Percentiles rank a stretch among this genome's conserved stretches.
Conservation (phyloP, 108 stramenopile genomes). For the Fistulifera solaris region DNA sequence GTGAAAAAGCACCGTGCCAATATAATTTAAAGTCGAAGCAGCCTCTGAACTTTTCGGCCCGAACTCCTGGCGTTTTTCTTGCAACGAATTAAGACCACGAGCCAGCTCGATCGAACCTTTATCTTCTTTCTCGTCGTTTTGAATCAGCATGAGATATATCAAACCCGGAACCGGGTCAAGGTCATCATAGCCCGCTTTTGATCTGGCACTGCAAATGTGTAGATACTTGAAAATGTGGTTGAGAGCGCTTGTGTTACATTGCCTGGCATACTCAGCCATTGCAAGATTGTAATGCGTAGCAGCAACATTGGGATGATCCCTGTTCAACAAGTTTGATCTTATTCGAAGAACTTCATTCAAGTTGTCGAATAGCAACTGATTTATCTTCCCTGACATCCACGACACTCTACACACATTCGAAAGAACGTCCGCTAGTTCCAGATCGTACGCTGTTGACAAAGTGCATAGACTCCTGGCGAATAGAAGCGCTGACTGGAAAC, state of each 20-base stretch:
- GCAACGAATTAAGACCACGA: constrained; percentile 27
- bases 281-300: constrained; percentile 33
- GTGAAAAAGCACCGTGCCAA: constrained; percentile 41
- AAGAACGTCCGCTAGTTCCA: constrained; percentile 23
- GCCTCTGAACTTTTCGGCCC: constrained; percentile 22
- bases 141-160: constrained; percentile 24
- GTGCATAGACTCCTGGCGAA: constrained; percentile 7
- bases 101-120: constrained; percentile 24
- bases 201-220: constrained; percentile 4
- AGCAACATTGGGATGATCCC: constrained; percentile 35
- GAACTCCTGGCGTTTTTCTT: constrained; percentile 26
- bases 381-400: constrained; percentile 29
- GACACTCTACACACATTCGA: constrained; percentile 37
- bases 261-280: constrained; percentile 20
- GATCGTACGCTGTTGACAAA: constrained; percentile 3
- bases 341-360: constrained; percentile 25
- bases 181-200: constrained; percentile 1
- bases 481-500: constrained; percentile 23
- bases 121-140: constrained; percentile 31
- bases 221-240: constrained; percentile 30
- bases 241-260: constrained; percentile 14
- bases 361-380: constrained; percentile 8
- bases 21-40: constrained; percentile 33
- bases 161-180: constrained; percentile 32
- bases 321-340: constrained; percentile 15